Conservation (phyloP, 1,139 yeast genomes). For the Nematodospora anomalae region DNA sequence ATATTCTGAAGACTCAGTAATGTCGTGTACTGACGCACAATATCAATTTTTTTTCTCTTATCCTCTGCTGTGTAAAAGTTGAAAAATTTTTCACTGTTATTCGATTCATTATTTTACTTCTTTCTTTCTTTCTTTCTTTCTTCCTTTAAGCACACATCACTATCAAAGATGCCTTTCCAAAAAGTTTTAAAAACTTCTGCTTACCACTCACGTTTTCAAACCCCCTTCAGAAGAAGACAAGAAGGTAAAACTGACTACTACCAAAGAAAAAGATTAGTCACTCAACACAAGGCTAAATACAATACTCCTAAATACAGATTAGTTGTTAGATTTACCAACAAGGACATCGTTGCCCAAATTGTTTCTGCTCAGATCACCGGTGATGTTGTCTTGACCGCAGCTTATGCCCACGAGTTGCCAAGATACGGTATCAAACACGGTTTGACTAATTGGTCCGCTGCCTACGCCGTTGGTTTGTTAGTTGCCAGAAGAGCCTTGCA, state of each 20-base stretch:
- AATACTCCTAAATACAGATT: conserved; percentile 99
- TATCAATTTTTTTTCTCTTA: no score
- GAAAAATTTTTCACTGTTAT: no score
- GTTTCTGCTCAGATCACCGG: conserved; percentile 96
- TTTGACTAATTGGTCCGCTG: conserved; percentile 99
- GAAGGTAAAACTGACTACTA: conserved; percentile 99
- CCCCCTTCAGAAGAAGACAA: conserved; percentile 99
- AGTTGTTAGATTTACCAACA: conserved; percentile 99
- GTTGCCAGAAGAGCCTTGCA: conserved; percentile 99
- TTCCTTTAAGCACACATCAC: no score
- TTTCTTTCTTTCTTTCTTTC: no score
- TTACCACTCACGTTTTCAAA: conserved; percentile 99
- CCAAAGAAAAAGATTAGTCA: conserved; percentile 99
- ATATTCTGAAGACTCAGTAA: no score
- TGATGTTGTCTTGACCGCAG: conserved; percentile 94
- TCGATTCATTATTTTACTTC: no score
- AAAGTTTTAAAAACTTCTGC: conserved; percentile 78
- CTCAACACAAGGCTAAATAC: conserved; percentile 99
- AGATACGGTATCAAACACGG: conserved; percentile 97
- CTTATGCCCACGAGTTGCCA: conserved; percentile 99
- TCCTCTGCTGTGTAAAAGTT: no score
- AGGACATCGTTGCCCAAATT: conserved; percentile 97
- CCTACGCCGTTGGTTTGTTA: conserved; percentile 98
- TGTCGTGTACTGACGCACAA: no score
- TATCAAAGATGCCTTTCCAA: conserved; percentile 70